phyloP scores from a whole-genome alignment of 2,329 filamentous ascomycete genomes.

The Chalara sp. region DNA sequence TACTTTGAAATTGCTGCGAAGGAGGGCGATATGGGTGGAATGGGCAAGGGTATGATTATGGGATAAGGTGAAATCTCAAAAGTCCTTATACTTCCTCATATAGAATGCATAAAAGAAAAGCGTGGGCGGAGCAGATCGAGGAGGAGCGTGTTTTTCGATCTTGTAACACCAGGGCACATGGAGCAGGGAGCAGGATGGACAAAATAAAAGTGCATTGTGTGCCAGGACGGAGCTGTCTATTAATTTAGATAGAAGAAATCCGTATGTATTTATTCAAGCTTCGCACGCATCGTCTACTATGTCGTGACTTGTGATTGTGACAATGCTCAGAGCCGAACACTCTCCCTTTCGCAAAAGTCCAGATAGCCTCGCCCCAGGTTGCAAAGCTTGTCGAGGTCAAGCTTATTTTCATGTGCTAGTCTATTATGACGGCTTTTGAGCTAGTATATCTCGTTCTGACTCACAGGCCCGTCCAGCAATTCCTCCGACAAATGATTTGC shows the following conservation, averaged over 20 bases:
- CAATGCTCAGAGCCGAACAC: too few relatives aligned
- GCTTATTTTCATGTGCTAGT: too few relatives aligned
- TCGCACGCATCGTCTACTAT: too few relatives aligned
- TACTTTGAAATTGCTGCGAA: conserved; percentile 99
- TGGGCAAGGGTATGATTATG: conserved; percentile 64
- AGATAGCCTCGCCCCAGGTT: too few relatives aligned
- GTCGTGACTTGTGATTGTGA: too few relatives aligned
- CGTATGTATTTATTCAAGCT: conserved; percentile 7
- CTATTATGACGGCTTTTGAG: too few relatives aligned
- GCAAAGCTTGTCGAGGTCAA: too few relatives aligned
- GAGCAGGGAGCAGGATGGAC: neutral
- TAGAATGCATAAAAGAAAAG: conserved; percentile 11
- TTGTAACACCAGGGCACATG: conserved; percentile 8
- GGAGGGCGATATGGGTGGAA: conserved; percentile 87
- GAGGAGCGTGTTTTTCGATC: conserved; percentile 4
- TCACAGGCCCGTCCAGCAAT: too few relatives aligned
- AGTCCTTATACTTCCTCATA: conserved; percentile 18
- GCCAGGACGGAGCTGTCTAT: conserved; percentile 12
- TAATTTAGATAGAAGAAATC: conserved; percentile 6
- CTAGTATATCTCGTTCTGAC: too few relatives aligned
- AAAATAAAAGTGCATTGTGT: conserved; percentile 12
- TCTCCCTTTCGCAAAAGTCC: too few relatives aligned
- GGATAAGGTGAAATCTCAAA: conserved; percentile 38
- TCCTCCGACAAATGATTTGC: too few relatives aligned
- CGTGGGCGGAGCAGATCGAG: conserved; percentile 4